Evolutionary conservation across 2,329 filamentous ascomycete species (phyloP).

Genomic region (Ophiocordyceps camponoti-floridani): DNA sequence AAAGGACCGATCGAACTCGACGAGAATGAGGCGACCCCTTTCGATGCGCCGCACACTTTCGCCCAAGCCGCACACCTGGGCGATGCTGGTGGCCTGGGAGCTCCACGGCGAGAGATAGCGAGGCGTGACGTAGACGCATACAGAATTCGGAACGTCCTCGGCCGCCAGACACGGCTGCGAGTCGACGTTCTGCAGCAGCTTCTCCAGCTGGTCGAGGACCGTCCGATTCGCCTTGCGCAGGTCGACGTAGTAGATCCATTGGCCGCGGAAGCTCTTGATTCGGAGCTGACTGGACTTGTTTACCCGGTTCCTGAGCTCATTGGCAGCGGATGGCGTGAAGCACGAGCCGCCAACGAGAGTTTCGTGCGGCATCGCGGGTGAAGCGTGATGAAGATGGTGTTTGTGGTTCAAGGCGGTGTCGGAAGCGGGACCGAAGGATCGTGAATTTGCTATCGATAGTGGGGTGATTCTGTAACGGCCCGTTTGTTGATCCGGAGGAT

Average conservation of each 20-base stretch:
- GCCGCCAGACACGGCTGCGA: slow-evolving; percentile 9
- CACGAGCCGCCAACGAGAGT: slow-evolving; percentile 26
- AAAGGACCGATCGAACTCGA: slow-evolving; percentile 34
- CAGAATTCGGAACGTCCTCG: slow-evolving; percentile 23
- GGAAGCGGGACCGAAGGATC: too few species aligned
- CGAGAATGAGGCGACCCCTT: slow-evolving; percentile 62
- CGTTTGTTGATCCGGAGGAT: too few species aligned
- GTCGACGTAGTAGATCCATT: slow-evolving; percentile 51
- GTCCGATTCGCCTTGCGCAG: slow-evolving; percentile 27
- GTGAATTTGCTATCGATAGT: too few species aligned
- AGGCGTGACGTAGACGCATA: slow-evolving; percentile 57
- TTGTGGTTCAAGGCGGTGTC: too few species aligned
- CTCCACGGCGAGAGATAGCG: slow-evolving; percentile 93
- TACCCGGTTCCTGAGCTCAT: slow-evolving; percentile 25
- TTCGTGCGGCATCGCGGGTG: slow-evolving; percentile 13
- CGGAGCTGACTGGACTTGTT: slow-evolving; percentile 23
- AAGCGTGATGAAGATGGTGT: too few species aligned
- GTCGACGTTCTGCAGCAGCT: slow-evolving; percentile 24
- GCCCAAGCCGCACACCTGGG: slow-evolving; percentile 73
- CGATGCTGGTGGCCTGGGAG: slow-evolving; percentile 86
- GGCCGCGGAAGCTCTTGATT: slow-evolving; percentile 30
- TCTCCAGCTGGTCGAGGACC: slow-evolving; percentile 26
- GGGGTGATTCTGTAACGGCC: too few species aligned
- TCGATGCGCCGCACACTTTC: slow-evolving; percentile 61
- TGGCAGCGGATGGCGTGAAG: slow-evolving; percentile 26